phyloP scores from a whole-genome alignment of 331 rosid species.

The Arachis monticola region DNA sequence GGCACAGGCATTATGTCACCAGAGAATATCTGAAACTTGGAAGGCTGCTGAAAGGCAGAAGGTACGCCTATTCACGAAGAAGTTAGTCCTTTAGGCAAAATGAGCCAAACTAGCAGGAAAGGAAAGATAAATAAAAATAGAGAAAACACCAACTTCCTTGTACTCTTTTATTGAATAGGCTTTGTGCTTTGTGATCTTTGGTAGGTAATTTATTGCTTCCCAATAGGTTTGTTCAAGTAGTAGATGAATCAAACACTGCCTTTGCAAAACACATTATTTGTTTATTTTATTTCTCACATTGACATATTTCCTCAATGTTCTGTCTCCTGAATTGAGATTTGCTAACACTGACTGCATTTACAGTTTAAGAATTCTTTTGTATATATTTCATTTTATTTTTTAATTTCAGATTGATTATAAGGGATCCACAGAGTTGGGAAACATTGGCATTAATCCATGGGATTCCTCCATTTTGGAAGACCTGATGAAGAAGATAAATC shows the following conservation, averaged over 20 bases:
- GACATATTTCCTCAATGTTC: conserved; percentile 24
- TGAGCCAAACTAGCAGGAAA: background rate
- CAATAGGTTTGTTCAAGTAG: background rate
- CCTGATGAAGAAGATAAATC: conserved; percentile 58
- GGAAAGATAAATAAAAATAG: background rate
- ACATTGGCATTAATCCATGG: conserved; percentile 73
- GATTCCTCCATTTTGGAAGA: conserved; percentile 57
- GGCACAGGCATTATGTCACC: conserved; percentile 67
- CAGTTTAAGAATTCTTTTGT: conserved; percentile 23
- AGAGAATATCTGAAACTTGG: conserved; percentile 59
- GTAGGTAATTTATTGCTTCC: background rate
- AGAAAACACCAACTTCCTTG: background rate
- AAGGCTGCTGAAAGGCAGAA: conserved; percentile 51
- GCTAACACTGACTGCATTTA: conserved; percentile 16
- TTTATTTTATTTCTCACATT: conserved; percentile 7
- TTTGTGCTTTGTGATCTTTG: background rate
- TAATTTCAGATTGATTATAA: conserved; percentile 55
- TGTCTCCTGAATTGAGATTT: conserved; percentile 26
- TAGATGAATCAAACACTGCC: background rate
- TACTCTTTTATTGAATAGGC: background rate
- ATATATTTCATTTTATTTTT: background rate
- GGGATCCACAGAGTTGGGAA: conserved; percentile 36
- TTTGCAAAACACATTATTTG: background rate
- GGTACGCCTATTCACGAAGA: conserved; percentile 44
- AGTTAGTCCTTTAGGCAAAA: background rate